Evolutionary conservation across 352 stramenopile genomes (phyloP), one percentile per base, ranked within the genome.

Genomic region (Peronospora belbahrii): DNA sequence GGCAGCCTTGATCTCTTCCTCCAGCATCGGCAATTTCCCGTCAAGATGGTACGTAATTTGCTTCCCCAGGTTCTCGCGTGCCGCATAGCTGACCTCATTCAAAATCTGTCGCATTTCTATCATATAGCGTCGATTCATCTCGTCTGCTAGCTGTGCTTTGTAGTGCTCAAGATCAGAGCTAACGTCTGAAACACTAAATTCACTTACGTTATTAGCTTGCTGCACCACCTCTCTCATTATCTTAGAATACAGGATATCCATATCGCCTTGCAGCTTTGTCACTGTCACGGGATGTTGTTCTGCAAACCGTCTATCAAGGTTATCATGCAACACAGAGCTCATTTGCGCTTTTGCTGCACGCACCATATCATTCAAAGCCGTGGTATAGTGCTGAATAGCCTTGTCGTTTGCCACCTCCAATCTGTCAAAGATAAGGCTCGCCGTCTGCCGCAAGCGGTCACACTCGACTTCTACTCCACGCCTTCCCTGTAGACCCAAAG

Each of bases 51-150:
- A 62, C 31, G 59, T 62, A 14, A 86, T 51, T 48, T 89, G 74
- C 34, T 80, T 84, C 9, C 55, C 60, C 35, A 90, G 50, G 22
- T 86, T 70, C 42, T 88, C 71, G 13, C 75, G 70, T 17, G 71
- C 74, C 3, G 59, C 62, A 35, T 66, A 87, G 20, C 70, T 77
- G 4, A 82, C 61, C 19, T 90, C 75, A 35, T 69, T 84, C 28
- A 90, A 25, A 36, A 90, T 83, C 24, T 88, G 78, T 0, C 71
- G 73, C 43, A 90, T 81, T 46, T 90, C 78, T 17, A 88, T 66
- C 38, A 83, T 74, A 43, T 90, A 90, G 2, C 75, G 75, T 14
- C 78, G 67, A 37, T 82, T 85, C 36, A 90, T 53, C 42, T 90
- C 78, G 34, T 81, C 70, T 0, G 63, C 51, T 23, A 90, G 38